These are phyloP conservation scores for Silene coronaria DNA, from an alignment of 179 eudicot species.

Conservation along the genomic window DNA sequence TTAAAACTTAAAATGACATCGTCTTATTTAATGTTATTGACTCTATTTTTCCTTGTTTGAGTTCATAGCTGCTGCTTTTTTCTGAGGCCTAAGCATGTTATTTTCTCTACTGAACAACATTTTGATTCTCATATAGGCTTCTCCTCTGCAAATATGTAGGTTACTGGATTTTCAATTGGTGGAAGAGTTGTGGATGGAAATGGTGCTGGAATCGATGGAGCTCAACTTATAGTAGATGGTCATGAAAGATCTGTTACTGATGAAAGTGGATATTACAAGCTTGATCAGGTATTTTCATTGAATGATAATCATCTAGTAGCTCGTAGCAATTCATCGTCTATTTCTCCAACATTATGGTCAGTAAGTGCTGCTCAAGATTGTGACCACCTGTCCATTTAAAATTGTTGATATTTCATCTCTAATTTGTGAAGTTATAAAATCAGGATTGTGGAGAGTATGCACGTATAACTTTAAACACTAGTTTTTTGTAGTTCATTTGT, in stretches of 20 bases:
- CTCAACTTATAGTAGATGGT: constrained; percentile 72
- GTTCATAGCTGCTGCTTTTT: background rate
- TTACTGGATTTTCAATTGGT: constrained; percentile 96
- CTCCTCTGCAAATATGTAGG: constrained; percentile 37
- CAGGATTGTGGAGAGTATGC: background rate
- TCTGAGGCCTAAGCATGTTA: background rate
- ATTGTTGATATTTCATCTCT: background rate
- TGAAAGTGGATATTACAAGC: constrained; percentile 86
- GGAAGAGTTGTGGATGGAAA: constrained; percentile 89
- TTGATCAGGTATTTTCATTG: constrained; percentile 70
- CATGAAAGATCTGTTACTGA: constrained; percentile 74
- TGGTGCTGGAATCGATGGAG: constrained; percentile 82
- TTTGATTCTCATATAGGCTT: background rate
- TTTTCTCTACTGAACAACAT: background rate
- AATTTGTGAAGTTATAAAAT: background rate
- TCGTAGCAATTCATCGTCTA: background rate
- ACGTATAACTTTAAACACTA: background rate
- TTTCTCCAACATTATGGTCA: background rate
- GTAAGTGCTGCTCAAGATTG: background rate
- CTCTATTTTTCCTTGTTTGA: background rate
- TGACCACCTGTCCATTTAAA: background rate
- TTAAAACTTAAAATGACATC: no score
- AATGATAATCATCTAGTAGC: background rate
- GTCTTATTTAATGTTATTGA: background rate
- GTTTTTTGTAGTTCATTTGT: constrained; percentile 1